Evolutionary conservation across 2,329 filamentous ascomycete species (phyloP).

Genomic region (Phialemonium atrogriseum): DNA sequence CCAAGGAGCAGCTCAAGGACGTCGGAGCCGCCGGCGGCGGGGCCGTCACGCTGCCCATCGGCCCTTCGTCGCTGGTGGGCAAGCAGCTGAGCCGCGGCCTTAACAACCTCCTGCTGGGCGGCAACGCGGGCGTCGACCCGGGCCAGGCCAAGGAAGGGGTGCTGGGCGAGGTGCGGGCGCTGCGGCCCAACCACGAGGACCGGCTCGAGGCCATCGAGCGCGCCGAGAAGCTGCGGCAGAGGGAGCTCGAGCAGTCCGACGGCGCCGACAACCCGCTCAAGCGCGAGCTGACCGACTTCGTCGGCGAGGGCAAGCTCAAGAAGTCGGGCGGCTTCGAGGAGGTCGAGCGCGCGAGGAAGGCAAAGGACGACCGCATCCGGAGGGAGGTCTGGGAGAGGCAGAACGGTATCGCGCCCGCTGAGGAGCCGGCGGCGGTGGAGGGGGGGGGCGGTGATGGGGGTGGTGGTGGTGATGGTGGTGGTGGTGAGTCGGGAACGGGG

Average conservation of each 20-base stretch:
- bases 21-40: constrained; percentile 43
- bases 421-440: constrained; percentile 28
- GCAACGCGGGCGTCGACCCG: constrained; percentile 50
- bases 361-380: constrained; percentile 79
- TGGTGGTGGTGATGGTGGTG: constrained; percentile 1
- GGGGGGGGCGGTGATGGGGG: constrained; percentile 4
- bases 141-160: constrained; percentile 82
- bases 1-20: constrained; percentile 92
- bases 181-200: constrained; percentile 91
- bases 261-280: constrained; percentile 74
- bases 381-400: constrained; percentile 67
- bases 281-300: constrained; percentile 77
- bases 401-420: constrained; percentile 45
- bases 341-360: constrained; percentile 72
- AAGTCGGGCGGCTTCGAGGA: constrained; percentile 95
- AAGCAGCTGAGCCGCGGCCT: constrained; percentile 49
- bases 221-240: constrained; percentile 85
- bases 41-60: constrained; percentile 42
- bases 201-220: constrained; percentile 92
- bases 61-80: constrained; percentile 10
- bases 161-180: constrained; percentile 82
- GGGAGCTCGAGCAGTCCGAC: constrained; percentile 71
- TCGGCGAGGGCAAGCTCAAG: constrained; percentile 85
- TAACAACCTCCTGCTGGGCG: constrained; percentile 35
- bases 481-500: no score